Evolutionary conservation across 2,329 filamentous ascomycete species (phyloP).

Genomic region (Chrysoporthe puriensis): DNA sequence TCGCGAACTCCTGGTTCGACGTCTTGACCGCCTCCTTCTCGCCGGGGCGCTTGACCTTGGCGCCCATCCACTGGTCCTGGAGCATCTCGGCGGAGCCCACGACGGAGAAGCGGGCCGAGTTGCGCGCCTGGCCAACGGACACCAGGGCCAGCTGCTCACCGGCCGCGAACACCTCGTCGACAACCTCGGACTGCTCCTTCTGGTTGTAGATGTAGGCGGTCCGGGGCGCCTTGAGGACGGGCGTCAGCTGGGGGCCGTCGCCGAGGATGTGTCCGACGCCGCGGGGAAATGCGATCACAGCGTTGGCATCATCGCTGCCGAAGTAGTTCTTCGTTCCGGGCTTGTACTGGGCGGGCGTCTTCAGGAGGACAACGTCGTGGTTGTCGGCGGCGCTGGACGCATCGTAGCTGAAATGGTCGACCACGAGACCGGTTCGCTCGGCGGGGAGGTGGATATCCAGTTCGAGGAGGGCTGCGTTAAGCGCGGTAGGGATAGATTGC

Average conservation of each 20-base stretch:
- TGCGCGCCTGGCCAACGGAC: constrained; percentile 87
- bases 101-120: constrained; percentile 87
- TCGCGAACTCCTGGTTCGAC: constrained; percentile 83
- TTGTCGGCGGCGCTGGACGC: constrained; percentile 72
- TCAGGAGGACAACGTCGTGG: constrained; percentile 86
- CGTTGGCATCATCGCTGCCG: constrained; percentile 56
- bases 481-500: constrained; percentile 68
- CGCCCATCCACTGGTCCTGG: constrained; percentile 86
- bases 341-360: constrained; percentile 67
- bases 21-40: constrained; percentile 61
- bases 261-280: constrained; percentile 83
- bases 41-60: constrained; percentile 68
- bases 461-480: constrained; percentile 81
- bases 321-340: constrained; percentile 79
- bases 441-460: constrained; percentile 86
- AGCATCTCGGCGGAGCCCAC: constrained; percentile 86
- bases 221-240: constrained; percentile 78
- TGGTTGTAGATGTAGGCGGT: constrained; percentile 95
- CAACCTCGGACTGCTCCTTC: constrained; percentile 74
- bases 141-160: constrained; percentile 83
- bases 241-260: constrained; percentile 74
- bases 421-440: constrained; percentile 81
- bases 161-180: constrained; percentile 84
- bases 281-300: constrained; percentile 78
- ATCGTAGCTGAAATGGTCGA: constrained; percentile 97